Percentiles rank a stretch among this genome's conserved stretches.
Conservation (phyloP, 768 basidiomycete species). For the Steccherinum ochraceum region DNA sequence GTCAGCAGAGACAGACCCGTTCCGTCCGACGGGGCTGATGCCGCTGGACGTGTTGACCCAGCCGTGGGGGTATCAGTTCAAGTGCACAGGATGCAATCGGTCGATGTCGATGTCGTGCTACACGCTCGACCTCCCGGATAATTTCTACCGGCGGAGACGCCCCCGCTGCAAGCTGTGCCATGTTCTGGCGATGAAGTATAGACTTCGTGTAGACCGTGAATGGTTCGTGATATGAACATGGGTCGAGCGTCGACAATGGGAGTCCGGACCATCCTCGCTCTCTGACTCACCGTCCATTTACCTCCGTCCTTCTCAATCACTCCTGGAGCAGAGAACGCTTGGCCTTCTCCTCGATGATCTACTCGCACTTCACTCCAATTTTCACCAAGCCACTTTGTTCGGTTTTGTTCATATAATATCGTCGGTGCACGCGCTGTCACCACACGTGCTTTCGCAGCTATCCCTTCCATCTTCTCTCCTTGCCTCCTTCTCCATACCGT, state of each 20-base stretch:
- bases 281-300: background rate
- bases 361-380: background rate
- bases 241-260: background rate
- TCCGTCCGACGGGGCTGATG: conserved; percentile 13
- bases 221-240: conserved; percentile 6
- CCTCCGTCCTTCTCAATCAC: background rate
- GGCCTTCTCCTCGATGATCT: background rate
- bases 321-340: background rate
- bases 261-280: background rate
- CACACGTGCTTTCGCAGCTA: background rate
- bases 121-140: background rate
- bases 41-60: conserved; percentile 12
- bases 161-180: conserved; percentile 14
- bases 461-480: background rate
- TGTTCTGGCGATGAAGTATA: conserved; percentile 11
- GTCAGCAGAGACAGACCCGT: conserved; percentile 3
- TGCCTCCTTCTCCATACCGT: background rate
- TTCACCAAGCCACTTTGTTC: background rate
- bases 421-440: background rate
- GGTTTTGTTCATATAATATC: background rate
- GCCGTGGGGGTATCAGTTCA: conserved; percentile 5
- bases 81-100: conserved; percentile 11
- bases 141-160: conserved; percentile 5
- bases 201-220: conserved; percentile 1
- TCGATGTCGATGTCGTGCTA: conserved; percentile 7